A percentile compares a stretch with the other conserved stretches of the same genome.
Conservation (phyloP, 164 flowering plant species). For the Piper betle region DNA sequence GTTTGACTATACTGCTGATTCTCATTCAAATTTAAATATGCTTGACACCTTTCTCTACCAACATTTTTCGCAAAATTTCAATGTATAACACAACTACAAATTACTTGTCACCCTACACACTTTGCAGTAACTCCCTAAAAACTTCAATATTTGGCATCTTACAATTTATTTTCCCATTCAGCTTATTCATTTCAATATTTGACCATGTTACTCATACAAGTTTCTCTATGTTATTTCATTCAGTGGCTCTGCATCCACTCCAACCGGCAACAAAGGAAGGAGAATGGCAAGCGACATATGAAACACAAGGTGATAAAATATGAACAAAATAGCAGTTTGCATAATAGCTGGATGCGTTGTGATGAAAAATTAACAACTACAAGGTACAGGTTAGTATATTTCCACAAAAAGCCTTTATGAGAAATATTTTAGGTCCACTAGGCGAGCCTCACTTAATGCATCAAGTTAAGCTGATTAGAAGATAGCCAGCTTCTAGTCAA, state of each 20-base stretch:
- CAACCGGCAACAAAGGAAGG: not conserved
- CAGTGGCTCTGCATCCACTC: not conserved
- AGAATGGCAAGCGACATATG: not conserved
- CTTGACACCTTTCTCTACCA: not conserved
- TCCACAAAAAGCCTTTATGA: too few species aligned
- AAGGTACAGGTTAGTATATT: too few species aligned
- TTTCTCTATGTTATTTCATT: not conserved
- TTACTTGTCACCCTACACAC: not conserved
- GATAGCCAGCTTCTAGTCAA: too few species aligned
- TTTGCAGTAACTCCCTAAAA: not conserved
- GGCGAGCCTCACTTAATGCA: too few species aligned
- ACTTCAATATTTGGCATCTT: not conserved
- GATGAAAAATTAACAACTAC: too few species aligned
- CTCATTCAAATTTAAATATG: not conserved
- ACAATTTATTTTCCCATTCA: not conserved
- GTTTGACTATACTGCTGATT: too few species aligned
- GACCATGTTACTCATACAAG: not conserved
- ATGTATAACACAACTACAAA: not conserved
- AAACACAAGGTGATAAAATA: not conserved
- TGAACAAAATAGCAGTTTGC: not conserved
- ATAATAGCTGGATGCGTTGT: too few species aligned
- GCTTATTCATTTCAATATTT: not conserved
- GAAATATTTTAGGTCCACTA: too few species aligned
- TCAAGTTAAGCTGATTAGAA: too few species aligned
- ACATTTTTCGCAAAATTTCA: too few species aligned